A percentile compares a stretch with the other conserved stretches of the same genome.
These are phyloP conservation scores for Trichoderma sp. DNA, from an alignment of 2,329 filamentous ascomycete species.

Conservation along the genomic window DNA sequence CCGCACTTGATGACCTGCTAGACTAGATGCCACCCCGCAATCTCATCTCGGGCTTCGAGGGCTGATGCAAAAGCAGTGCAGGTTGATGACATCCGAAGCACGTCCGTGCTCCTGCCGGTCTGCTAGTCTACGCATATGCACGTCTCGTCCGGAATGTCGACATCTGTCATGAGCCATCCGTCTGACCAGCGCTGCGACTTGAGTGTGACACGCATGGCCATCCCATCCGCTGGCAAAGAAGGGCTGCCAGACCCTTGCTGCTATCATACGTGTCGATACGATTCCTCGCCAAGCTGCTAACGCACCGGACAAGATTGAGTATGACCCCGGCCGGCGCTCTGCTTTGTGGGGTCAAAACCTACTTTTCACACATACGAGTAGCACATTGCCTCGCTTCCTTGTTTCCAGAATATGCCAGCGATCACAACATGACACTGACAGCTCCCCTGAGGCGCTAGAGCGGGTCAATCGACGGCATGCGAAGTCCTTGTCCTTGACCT, in stretches of 20 bases:
- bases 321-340: slow-evolving; percentile 1
- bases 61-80: slow-evolving; percentile 21
- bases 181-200: neutral
- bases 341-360: no score
- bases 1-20: neutral
- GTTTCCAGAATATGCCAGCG: slow-evolving; percentile 13
- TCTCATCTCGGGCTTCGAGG: slow-evolving; percentile 2
- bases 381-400: neutral
- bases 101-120: slow-evolving; percentile 4
- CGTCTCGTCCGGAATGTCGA: slow-evolving; percentile 9
- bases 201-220: slow-evolving; percentile 12
- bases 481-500: no score
- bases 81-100: slow-evolving; percentile 20
- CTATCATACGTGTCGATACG: neutral
- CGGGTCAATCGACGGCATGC: neutral
- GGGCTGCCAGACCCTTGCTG: neutral
- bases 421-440: neutral
- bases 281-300: neutral
- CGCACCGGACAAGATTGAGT: neutral
- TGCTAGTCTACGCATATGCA: slow-evolving; percentile 1
- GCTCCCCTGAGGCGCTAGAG: neutral
- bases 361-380: neutral
- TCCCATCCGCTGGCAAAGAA: neutral
- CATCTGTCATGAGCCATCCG: neutral
- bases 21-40: slow-evolving; percentile 14